Evolutionary conservation across 2,329 filamentous ascomycete species (phyloP), one percentile per base, ranked within the genome.

Genomic region (Fusarium sulawesiense): DNA sequence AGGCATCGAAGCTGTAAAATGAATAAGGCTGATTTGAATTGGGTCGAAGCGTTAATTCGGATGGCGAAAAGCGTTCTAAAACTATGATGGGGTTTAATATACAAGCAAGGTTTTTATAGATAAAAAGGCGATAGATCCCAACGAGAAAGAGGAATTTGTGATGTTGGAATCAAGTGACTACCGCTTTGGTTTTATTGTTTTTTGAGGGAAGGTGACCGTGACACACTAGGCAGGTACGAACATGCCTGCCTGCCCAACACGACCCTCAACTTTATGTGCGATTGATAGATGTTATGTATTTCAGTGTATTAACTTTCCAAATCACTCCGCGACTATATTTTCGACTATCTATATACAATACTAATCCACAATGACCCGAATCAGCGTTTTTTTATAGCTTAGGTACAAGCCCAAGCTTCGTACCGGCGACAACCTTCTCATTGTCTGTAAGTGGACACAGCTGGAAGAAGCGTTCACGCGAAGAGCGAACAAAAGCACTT

Each of bases 381-480:
- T 34, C 18, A 20, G 16, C 9, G 10, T 34, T 16, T n/a, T n/a
- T 14, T 75, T 80, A 88, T 78, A 88, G 68, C 79, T 88, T 88
- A 2, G 86, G 85, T 58, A 87, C 80, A 66, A 88, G 69, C 13
- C 85, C 85, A 59, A 88, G 82, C 55, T 80, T 76, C 60, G 87
- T 86, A 2, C 86, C 86, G 4, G 85, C 85, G 27, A 88, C 82
- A 4, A 84, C 82, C 80, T 87, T 88, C 53, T 87, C 85, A 61
- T 83, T 86, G 65, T 87, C 85, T 2, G 80, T 84, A 56, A 90
- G 81, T 11, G 88, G 88, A 68, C 87, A 88, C 12, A 91, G 78
- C 76, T 92, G 89, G 80, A 92, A 92, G 82, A 92, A 93, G 60
- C 89, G 84, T 77, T 90, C 89, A 10, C 91, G 82, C 53, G 87